Evolutionary conservation across 495 filamentous ascomycete genomes (phyloP).

Genomic region (Daldinia bambusicola): DNA sequence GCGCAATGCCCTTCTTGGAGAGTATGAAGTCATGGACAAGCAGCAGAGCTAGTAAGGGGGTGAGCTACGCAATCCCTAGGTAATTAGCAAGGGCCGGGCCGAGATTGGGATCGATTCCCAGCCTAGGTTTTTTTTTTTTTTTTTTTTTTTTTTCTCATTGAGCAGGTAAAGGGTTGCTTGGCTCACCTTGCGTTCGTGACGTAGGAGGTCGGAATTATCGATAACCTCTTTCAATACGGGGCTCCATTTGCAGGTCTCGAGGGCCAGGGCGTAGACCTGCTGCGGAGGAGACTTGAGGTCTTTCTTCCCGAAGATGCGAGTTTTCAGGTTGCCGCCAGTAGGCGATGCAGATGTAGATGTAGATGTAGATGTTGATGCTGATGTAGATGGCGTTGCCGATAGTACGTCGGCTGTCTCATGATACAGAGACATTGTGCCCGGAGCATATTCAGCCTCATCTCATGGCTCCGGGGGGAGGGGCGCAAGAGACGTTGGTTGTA

Average conservation of each 20-base stretch:
- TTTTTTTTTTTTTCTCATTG: too few relatives aligned
- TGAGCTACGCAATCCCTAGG: conserved; percentile 67
- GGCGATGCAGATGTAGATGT: too few relatives aligned
- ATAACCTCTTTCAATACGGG: conserved; percentile 84
- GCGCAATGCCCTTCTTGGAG: conserved; percentile 80
- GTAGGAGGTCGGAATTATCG: conserved; percentile 74
- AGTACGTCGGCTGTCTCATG: conserved; percentile 85
- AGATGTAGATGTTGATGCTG: too few relatives aligned
- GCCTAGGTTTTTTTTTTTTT: too few relatives aligned
- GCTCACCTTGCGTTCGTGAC: conserved; percentile 82
- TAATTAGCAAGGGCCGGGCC: conserved; percentile 12
- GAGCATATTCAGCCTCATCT: conserved; percentile 29
- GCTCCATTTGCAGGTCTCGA: conserved; percentile 92
- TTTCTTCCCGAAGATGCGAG: conserved; percentile 77
- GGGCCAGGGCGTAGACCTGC: conserved; percentile 84
- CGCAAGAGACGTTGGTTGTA: conserved; percentile 7
- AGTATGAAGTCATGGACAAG: conserved; percentile 89
- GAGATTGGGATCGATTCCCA: background rate
- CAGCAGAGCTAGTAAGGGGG: conserved; percentile 80
- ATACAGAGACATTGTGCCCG: conserved; percentile 84
- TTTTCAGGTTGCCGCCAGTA: conserved; percentile 79
- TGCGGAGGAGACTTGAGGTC: conserved; percentile 77
- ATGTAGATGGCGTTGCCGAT: conserved; percentile 61
- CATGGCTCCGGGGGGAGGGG: background rate
- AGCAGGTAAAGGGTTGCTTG: background rate